Evolutionary conservation across 257 asterid species (phyloP).

Genomic region (Solanum megistacrolobum): DNA sequence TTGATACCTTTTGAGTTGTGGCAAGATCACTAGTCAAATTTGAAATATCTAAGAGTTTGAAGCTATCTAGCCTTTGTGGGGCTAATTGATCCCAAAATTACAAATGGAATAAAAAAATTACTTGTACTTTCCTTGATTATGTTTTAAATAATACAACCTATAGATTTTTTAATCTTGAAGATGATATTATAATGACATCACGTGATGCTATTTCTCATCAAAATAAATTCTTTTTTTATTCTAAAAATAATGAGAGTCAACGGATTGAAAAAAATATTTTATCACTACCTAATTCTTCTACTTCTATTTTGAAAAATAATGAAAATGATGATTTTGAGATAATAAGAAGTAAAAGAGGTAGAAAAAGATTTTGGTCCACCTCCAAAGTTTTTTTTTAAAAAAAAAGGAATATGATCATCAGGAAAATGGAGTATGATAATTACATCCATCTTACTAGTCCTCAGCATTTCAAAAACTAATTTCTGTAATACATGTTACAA

Average conservation of each 20-base stretch:
- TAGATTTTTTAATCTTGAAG: too few species aligned
- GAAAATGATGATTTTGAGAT: background rate
- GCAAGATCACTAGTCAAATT: background rate
- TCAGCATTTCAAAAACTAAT: background rate
- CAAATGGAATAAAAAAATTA: too few species aligned
- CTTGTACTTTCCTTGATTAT: background rate
- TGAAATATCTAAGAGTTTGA: background rate
- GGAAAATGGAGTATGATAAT: background rate
- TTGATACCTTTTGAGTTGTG: background rate
- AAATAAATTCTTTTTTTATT: too few species aligned
- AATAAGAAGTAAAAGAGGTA: background rate
- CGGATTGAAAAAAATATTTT: too few species aligned
- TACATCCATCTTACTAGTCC: background rate
- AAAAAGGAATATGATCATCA: background rate
- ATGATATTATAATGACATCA: background rate
- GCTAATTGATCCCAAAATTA: background rate
- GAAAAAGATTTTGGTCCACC: background rate
- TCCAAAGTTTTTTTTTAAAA: background rate
- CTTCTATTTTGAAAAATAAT: background rate
- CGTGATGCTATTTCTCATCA: background rate
- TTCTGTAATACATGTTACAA: background rate
- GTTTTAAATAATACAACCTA: background rate
- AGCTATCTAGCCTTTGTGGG: background rate
- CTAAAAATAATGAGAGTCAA: background rate
- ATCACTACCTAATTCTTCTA: background rate